Evolutionary conservation across 257 asterid genomes (phyloP).

Genomic region (Nicotiana benthamiana): DNA sequence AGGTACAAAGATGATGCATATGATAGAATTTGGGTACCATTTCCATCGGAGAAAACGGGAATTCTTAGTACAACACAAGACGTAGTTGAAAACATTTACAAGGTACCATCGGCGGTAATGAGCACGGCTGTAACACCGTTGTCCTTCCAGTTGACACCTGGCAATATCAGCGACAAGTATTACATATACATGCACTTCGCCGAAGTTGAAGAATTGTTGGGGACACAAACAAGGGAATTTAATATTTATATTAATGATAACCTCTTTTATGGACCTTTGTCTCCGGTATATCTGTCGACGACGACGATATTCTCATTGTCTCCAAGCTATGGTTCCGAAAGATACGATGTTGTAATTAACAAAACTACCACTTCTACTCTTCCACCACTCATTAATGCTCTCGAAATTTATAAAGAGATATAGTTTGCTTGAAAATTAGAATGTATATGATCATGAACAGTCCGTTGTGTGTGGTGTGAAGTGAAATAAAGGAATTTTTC

Average conservation of each 20-base stretch:
- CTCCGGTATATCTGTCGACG: neutral
- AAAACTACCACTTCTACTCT: constrained; percentile 4
- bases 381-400: constrained; percentile 15
- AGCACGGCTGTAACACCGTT: constrained; percentile 5
- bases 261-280: neutral
- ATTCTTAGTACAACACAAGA: neutral
- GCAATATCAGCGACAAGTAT: neutral
- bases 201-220: neutral
- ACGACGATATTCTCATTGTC: neutral
- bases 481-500: neutral
- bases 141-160: neutral
- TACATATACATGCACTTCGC: constrained; percentile 16
- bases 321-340: neutral
- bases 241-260: constrained; percentile 6
- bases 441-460: no score
- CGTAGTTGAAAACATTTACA: neutral
- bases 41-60: no score
- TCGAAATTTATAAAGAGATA: constrained; percentile 5
- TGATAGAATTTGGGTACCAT: constrained; percentile 27
- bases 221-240: constrained; percentile 7
- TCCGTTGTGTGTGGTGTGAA: neutral
- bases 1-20: constrained; percentile 22
- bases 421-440: no score
- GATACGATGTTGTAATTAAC: neutral
- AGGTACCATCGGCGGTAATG: constrained; percentile 3